A percentile compares a stretch with the other conserved stretches of the same genome.
phyloP scores from a whole-genome alignment of 176 grass and related monocot genomes.

The Ampelocalamus luodianensis region DNA sequence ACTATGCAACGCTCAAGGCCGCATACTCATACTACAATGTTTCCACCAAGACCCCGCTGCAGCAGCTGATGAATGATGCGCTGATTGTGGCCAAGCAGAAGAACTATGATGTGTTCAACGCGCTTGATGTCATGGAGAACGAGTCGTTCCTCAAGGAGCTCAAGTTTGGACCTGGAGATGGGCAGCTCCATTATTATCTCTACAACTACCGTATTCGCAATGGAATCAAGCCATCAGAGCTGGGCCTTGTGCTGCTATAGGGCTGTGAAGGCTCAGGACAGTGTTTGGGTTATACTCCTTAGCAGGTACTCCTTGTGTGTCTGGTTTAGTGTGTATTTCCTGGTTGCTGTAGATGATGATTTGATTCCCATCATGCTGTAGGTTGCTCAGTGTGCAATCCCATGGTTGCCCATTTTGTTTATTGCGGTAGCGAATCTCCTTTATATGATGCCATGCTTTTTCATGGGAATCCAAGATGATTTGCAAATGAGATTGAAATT shows the following conservation, averaged over 20 bases:
- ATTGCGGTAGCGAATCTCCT: constrained; percentile 46
- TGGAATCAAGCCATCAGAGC: constrained; percentile 80
- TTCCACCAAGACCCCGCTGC: constrained; percentile 77
- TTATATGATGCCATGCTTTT: constrained; percentile 29
- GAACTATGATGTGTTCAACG: constrained; percentile 96
- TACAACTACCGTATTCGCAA: constrained; percentile 85
- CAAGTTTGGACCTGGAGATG: constrained; percentile 97
- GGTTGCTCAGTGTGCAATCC: constrained; percentile 46
- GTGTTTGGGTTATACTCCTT: constrained; percentile 35
- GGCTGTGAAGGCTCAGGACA: constrained; percentile 6
- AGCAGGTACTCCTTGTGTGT: constrained; percentile 41
- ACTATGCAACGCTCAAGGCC: constrained; percentile 76
- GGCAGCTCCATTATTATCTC: constrained; percentile 97
- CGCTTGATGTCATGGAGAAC: constrained; percentile 95
- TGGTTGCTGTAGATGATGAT: constrained; percentile 38
- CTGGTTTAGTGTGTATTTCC: constrained; percentile 33
- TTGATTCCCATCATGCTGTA: constrained; percentile 42
- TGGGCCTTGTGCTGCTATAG: constrained; percentile 94
- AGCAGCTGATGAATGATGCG: constrained; percentile 94
- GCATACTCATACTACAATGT: constrained; percentile 99
- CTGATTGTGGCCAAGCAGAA: constrained; percentile 93
- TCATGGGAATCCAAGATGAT: constrained; percentile 40
- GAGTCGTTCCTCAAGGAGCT: constrained; percentile 88
- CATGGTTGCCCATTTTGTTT: constrained; percentile 53
- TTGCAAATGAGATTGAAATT: constrained; percentile 49